A percentile compares a stretch with the other conserved stretches of the same genome.
Evolutionary conservation across 2,329 filamentous ascomycete genomes (phyloP).

Genomic region (Lasiodiplodia gonubiensis): DNA sequence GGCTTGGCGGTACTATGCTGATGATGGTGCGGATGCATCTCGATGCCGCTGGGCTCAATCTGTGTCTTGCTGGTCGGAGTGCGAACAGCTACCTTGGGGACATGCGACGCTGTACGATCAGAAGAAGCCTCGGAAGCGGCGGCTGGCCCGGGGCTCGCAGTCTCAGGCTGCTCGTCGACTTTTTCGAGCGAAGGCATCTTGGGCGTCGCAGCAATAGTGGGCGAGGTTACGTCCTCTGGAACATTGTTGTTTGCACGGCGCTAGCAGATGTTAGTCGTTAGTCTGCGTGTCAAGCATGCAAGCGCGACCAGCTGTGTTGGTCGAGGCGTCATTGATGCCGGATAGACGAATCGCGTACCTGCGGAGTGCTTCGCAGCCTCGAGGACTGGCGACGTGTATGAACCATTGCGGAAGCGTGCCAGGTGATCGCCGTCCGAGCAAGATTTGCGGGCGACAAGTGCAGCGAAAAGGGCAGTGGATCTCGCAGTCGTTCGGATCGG

Average conservation of each 20-base stretch:
- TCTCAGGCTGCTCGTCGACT: constrained; percentile 15
- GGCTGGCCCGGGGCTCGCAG: neutral
- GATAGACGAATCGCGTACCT: neutral
- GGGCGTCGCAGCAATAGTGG: constrained; percentile 6
- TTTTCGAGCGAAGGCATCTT: constrained; percentile 25
- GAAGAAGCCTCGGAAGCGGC: constrained; percentile 12
- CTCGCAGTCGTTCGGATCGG: neutral
- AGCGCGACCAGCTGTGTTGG: neutral
- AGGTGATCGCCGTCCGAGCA: neutral
- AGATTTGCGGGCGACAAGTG: neutral
- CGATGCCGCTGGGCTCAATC: constrained; percentile 72
- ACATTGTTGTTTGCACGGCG: neutral
- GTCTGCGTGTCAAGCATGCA: neutral
- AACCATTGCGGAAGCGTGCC: constrained; percentile 18
- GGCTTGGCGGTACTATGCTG: constrained; percentile 76
- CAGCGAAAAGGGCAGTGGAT: neutral
- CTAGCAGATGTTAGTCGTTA: neutral
- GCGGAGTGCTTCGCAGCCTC: constrained; percentile 25
- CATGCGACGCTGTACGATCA: neutral
- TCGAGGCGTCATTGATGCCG: neutral
- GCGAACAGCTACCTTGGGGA: constrained; percentile 33
- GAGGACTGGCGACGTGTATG: constrained; percentile 23
- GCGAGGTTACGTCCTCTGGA: neutral
- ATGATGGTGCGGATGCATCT: constrained; percentile 90
- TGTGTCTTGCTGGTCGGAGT: constrained; percentile 68